A percentile compares a stretch with the other conserved stretches of the same genome.
These are phyloP conservation scores for Wickerhamomyces pijperi DNA, from an alignment of 805 yeast species.

Conservation along the genomic window DNA sequence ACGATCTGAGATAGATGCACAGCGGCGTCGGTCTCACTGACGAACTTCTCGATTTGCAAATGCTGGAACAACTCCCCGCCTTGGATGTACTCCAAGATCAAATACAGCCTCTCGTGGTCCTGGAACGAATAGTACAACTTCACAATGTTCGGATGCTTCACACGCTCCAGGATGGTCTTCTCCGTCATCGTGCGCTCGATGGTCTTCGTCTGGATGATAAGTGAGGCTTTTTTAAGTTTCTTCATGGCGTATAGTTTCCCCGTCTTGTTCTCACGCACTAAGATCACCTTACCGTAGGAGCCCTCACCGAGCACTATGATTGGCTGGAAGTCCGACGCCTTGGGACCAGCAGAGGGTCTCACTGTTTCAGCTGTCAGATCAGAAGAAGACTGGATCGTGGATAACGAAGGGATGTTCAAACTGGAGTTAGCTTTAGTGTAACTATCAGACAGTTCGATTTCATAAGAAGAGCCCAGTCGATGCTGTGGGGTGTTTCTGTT, in stretches of 20 bases:
- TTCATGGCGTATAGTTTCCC: conserved; percentile 75
- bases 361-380: too few species aligned
- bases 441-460: conserved; percentile 32
- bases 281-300: conserved; percentile 77
- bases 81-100: conserved; percentile 70
- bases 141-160: conserved; percentile 74
- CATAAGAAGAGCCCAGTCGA: conserved; percentile 37
- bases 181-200: conserved; percentile 76
- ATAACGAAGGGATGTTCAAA: background rate
- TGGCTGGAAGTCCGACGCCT: conserved; percentile 52
- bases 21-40: conserved; percentile 83
- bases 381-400: too few species aligned
- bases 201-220: conserved; percentile 44
- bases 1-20: conserved; percentile 92
- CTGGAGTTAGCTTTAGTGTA: conserved; percentile 18
- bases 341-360: conserved; percentile 12
- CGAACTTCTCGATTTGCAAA: conserved; percentile 88
- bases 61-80: conserved; percentile 94
- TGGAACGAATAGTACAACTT: conserved; percentile 76
- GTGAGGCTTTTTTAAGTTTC: conserved; percentile 72
- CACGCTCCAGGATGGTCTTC: conserved; percentile 55
- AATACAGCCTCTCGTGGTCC: conserved; percentile 63
- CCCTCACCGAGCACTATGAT: conserved; percentile 77
- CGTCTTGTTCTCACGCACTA: conserved; percentile 55
- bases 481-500: conserved; percentile 16